phyloP scores from a whole-genome alignment of 2,329 filamentous ascomycete genomes.

The Phoma sp. region DNA sequence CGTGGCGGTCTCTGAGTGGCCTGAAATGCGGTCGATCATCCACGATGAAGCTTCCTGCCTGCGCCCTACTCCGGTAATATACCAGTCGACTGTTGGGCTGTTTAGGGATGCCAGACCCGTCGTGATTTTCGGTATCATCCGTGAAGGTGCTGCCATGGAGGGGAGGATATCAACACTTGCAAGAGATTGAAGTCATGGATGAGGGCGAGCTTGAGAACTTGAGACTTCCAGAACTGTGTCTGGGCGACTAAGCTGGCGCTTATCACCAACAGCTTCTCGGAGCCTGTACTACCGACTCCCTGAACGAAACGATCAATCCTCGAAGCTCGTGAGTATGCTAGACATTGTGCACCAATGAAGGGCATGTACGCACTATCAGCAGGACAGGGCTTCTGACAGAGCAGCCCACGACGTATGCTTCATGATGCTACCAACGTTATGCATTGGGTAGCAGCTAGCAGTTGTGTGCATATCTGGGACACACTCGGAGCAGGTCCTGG shows the following conservation, averaged over 20 bases:
- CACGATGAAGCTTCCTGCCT: conserved; percentile 20
- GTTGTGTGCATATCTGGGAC: conserved; percentile 44
- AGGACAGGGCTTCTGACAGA: conserved; percentile 26
- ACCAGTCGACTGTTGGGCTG: background rate
- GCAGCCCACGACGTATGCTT: conserved; percentile 26
- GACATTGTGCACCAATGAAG: conserved; percentile 35
- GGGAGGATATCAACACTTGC: conserved; percentile 1
- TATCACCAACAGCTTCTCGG: conserved; percentile 32
- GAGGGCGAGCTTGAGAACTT: conserved; percentile 35
- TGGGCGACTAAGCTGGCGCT: conserved; percentile 44
- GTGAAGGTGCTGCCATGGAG: background rate
- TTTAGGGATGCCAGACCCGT: conserved; percentile 5
- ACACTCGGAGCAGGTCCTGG: conserved; percentile 33
- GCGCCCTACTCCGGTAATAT: conserved; percentile 21
- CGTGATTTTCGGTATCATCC: conserved; percentile 6
- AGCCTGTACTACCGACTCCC: conserved; percentile 40
- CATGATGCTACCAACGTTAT: conserved; percentile 26
- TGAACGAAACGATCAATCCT: conserved; percentile 27
- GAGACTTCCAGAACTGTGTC: conserved; percentile 23
- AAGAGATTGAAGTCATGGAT: conserved; percentile 25
- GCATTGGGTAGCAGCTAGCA: conserved; percentile 41
- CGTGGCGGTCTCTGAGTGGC: conserved; percentile 53
- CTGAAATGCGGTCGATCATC: conserved; percentile 47
- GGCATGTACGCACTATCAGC: conserved; percentile 28
- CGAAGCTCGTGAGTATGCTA: conserved; percentile 23